Evolutionary conservation across 2,329 filamentous ascomycete species (phyloP).

Genomic region (Plectosphaerella cucumerina): DNA sequence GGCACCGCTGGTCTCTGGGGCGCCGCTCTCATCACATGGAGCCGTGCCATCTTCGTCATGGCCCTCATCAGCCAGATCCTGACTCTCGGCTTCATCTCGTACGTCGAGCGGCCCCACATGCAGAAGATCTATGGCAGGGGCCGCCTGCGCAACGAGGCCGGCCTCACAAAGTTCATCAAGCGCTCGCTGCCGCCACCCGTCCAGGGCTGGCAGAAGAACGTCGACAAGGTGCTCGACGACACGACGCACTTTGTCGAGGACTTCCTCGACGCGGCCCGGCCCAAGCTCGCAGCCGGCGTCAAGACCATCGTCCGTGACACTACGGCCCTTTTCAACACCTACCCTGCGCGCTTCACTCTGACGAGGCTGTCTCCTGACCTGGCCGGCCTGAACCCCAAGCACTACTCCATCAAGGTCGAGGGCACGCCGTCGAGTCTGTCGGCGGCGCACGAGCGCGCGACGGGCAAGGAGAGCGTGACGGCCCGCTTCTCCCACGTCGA

Average conservation of each 20-base stretch:
- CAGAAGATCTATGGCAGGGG: conserved; percentile 90
- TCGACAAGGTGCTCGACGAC: conserved; percentile 83
- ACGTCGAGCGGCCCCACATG: conserved; percentile 96
- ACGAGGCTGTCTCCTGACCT: conserved; percentile 75
- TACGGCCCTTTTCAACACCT: conserved; percentile 81
- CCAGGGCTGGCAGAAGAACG: conserved; percentile 76
- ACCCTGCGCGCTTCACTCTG: conserved; percentile 80
- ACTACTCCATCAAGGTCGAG: conserved; percentile 74
- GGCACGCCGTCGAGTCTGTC: conserved; percentile 54
- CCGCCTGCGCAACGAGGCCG: conserved; percentile 73
- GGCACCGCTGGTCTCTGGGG: conserved; percentile 96
- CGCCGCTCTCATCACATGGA: conserved; percentile 88
- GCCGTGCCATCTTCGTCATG: conserved; percentile 77
- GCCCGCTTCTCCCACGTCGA: conserved; percentile 68
- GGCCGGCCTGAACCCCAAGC: conserved; percentile 71
- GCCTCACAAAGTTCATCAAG: conserved; percentile 86
- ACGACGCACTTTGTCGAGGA: conserved; percentile 89
- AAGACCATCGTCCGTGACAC: conserved; percentile 86
- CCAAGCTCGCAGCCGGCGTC: conserved; percentile 81
- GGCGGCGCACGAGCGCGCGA: conserved; percentile 53
- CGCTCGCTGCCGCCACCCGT: conserved; percentile 80
- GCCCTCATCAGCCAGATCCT: conserved; percentile 82
- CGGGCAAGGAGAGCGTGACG: conserved; percentile 68
- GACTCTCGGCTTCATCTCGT: conserved; percentile 82
- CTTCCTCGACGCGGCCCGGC: conserved; percentile 77